These are phyloP conservation scores for Sordaria brevicollis DNA, from an alignment of 495 filamentous ascomycete genomes.

Conservation along the genomic window DNA sequence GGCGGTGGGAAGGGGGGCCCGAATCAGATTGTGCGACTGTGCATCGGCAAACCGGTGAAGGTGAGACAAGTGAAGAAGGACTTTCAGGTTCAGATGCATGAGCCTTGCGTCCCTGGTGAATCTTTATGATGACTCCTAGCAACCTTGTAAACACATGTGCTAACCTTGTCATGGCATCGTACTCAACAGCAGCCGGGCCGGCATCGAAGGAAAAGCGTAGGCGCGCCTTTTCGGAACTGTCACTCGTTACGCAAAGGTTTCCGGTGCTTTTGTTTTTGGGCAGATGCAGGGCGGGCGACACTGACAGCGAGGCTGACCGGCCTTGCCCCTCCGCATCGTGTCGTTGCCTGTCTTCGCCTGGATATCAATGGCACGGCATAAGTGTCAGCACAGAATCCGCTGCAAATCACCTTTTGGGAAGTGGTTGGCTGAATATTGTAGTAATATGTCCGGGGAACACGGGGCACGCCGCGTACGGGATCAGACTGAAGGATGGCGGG, in stretches of 20 bases:
- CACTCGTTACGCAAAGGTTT: slow-evolving; percentile 41
- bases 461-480: not conserved
- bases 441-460: not conserved
- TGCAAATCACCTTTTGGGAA: not conserved
- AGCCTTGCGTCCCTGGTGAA: not conserved
- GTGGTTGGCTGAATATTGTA: not conserved
- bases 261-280: slow-evolving; percentile 56
- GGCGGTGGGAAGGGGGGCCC: not conserved
- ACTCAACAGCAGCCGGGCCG: slow-evolving; percentile 35
- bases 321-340: slow-evolving; percentile 26
- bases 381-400: slow-evolving; percentile 14
- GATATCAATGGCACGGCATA: slow-evolving; percentile 3
- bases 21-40: slow-evolving; percentile 14
- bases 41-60: slow-evolving; percentile 19
- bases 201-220: slow-evolving; percentile 48
- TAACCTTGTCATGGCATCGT: slow-evolving; percentile 45
- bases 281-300: slow-evolving; percentile 32
- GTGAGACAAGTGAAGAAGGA: not conserved
- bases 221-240: slow-evolving; percentile 31
- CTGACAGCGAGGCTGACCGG: slow-evolving; percentile 16
- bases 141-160: slow-evolving; percentile 1
- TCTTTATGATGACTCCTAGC: not conserved
- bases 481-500: not conserved
- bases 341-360: slow-evolving; percentile 33
- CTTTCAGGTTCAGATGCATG: not conserved